A percentile compares a stretch with the other conserved stretches of the same genome.
Conservation (phyloP, 2,329 filamentous ascomycete genomes). For the Teratosphaeria destructans region DNA sequence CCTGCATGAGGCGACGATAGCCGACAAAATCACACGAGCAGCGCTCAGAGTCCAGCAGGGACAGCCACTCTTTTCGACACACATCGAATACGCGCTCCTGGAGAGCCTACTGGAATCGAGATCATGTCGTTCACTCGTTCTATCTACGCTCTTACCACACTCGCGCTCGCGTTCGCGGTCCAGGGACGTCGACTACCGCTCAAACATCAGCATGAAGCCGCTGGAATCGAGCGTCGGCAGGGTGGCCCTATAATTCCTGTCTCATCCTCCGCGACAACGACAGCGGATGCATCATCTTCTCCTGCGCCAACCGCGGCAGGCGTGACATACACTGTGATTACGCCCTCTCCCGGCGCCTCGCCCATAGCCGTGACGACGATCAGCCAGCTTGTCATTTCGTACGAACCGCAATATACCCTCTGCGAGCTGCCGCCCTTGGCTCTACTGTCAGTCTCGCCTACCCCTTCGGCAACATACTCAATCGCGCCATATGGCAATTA, state of each 20-base stretch:
- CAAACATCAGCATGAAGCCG: conserved; percentile 20
- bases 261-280: conserved; percentile 6
- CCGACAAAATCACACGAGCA: not conserved
- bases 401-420: conserved; percentile 32
- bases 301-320: conserved; percentile 19
- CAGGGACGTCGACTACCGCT: conserved; percentile 11
- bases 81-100: not conserved
- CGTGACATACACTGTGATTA: conserved; percentile 19
- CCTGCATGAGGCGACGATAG: conserved; percentile 8
- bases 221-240: conserved; percentile 17
- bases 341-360: conserved; percentile 33
- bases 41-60: not conserved
- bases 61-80: not conserved
- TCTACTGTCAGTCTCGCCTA: conserved; percentile 18
- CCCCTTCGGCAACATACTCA: conserved; percentile 17
- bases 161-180: conserved; percentile 8
- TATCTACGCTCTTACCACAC: conserved; percentile 7
- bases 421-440: conserved; percentile 31
- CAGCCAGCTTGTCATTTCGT: conserved; percentile 35
- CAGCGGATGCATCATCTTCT: conserved; percentile 10
- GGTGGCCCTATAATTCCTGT: conserved; percentile 10
- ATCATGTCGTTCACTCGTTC: conserved; percentile 14
- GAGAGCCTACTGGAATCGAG: not conserved
- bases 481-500: conserved; percentile 29
- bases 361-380: conserved; percentile 31